Base-by-base conservation (phyloP, 2,329 filamentous ascomycete species). In the Aspergillus unguis region DNA sequence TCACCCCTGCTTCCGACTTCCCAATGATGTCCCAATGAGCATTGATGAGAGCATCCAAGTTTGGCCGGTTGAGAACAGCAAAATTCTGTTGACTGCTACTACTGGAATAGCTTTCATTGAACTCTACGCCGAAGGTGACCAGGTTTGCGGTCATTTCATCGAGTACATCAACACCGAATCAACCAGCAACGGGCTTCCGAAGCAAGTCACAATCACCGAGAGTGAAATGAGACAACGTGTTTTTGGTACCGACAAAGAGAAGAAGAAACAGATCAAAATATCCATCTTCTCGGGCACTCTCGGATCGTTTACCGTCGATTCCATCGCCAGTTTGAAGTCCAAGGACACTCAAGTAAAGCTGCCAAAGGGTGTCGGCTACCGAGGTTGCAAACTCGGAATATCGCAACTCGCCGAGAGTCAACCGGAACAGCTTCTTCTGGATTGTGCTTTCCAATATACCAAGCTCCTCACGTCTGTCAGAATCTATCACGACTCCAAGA, bases 71-170 rank as follows among this genome's bases (percentile, higher is more conserved):
- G 92, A 95, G 53, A 85, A 85, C 55, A 85, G 86, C 8, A 86
- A 85, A 50, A 81, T 94, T 10, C 75, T 94, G 38, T 80, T 92
- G 17, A 91, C 88, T 37, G 89, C 92, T 2, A 79, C 86, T 1
- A 87, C 90, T 0, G 94, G 92, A 0, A 81, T 97, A 43, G 85
- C 90, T 0, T 95, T 89, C 70, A 78, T 96, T 8, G 92, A 97
- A 70, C 81, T 97, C 6, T 92, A 83, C 62, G 77, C 80, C 0
- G 87, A 92, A 55, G 87, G 84, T n/a, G 90, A 96, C 55, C 85
- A 90, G 38, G 75, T 90, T 11, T 96, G 92, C 68, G 86, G 81
- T 58, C 77, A 83, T 11, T 95, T 88, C 84, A 84, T 94, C 58
- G 92, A 96, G 67, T 95, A 88, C 64, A 75, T 83, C 5, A 80